Evolutionary conservation across 2,329 filamentous ascomycete species (phyloP).

Genomic region (Zelopaecilomyces penicillatus): DNA sequence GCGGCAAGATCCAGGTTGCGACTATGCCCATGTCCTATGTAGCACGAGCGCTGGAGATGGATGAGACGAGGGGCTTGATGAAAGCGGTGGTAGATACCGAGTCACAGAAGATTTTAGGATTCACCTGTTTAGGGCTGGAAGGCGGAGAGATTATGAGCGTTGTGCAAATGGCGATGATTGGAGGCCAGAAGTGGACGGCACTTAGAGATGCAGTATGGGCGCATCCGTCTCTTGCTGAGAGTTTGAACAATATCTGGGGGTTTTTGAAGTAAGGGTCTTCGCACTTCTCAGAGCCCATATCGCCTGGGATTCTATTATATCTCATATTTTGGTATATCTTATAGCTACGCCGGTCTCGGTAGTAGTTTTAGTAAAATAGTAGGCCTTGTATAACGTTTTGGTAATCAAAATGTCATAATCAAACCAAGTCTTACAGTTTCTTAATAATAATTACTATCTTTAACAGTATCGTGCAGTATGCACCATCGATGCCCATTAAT

Average conservation of each 20-base stretch:
- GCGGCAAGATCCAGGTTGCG: constrained; percentile 31
- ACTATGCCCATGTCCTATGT: constrained; percentile 45
- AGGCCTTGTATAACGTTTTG: no score
- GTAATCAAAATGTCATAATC: no score
- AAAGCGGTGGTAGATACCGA: constrained; percentile 42
- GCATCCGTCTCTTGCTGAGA: constrained; percentile 42
- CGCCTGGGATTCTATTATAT: no score
- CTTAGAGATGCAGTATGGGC: constrained; percentile 40
- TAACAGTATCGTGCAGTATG: no score
- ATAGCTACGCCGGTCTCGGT: no score
- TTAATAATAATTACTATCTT: no score
- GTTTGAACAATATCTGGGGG: constrained; percentile 42
- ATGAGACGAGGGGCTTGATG: constrained; percentile 43
- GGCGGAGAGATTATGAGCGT: constrained; percentile 46
- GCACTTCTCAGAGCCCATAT: no score
- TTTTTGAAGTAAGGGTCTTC: constrained; percentile 30
- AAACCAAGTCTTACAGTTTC: no score
- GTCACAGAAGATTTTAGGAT: constrained; percentile 41
- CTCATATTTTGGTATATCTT: no score
- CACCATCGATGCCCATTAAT: no score
- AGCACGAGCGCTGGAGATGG: constrained; percentile 41
- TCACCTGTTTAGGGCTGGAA: constrained; percentile 42
- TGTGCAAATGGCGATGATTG: constrained; percentile 45
- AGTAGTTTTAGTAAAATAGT: no score
- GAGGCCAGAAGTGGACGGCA: constrained; percentile 34